phyloP scores from a whole-genome alignment of 2,329 filamentous ascomycete species.

The Fusarium mangiferae region DNA sequence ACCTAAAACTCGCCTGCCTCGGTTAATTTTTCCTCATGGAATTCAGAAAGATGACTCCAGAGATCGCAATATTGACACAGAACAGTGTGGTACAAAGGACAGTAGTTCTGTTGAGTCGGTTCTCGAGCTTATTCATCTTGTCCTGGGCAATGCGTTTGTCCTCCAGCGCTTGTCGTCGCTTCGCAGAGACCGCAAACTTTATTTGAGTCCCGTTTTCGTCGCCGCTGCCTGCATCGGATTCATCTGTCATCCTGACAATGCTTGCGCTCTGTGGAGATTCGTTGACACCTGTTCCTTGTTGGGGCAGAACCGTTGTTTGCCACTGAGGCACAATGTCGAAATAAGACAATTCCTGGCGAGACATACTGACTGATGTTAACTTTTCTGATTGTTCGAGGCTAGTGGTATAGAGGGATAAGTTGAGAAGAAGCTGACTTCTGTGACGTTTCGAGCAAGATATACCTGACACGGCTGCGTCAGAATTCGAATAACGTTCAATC shows the following conservation, averaged over 20 bases:
- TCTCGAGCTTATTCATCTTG: background rate
- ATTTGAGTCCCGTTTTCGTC: accelerated
- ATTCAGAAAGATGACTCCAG: too few species aligned
- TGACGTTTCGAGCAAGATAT: accelerated
- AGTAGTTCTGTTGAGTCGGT: background rate
- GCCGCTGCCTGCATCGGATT: accelerated
- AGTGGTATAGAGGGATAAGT: too few species aligned
- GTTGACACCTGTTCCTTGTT: accelerated
- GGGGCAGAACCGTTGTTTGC: too few species aligned
- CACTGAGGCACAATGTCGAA: background rate
- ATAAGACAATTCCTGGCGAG: background rate
- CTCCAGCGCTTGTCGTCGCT: background rate
- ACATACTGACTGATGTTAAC: accelerated
- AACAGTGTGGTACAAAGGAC: accelerated
- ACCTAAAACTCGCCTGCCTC: too few species aligned
- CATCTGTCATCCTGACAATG: accelerated
- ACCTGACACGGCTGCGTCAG: accelerated
- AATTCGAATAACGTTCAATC: too few species aligned
- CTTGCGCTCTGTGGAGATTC: background rate
- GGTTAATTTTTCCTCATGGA: too few species aligned
- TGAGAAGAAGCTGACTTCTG: too few species aligned
- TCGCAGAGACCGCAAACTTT: too few species aligned
- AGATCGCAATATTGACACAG: accelerated
- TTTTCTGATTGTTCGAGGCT: too few species aligned
- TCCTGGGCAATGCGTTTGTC: accelerated